Conservation (phyloP, 2,329 filamentous ascomycete species). For the Huntiella abstrusa region DNA sequence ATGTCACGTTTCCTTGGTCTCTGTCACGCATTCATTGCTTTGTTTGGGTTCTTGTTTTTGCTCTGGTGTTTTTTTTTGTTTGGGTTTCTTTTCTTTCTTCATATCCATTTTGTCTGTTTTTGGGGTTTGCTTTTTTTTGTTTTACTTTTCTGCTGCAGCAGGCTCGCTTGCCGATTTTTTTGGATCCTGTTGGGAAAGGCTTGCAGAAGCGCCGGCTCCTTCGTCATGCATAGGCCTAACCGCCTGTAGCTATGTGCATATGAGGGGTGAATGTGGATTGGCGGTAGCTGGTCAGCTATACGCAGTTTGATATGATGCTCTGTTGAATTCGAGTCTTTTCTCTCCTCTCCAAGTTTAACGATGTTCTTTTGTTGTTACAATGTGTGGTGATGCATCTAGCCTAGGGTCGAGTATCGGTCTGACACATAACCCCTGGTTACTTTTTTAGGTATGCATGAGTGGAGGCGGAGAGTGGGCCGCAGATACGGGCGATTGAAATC, state of each 20-base stretch:
- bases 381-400: no score
- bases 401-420: no score
- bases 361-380: no score
- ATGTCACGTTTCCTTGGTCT: no score
- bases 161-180: neutral
- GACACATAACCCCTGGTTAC: no score
- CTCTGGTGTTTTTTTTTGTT: neutral
- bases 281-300: no score
- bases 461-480: no score
- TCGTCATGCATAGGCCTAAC: neutral
- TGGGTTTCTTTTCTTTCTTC: neutral
- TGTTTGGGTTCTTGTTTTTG: neutral
- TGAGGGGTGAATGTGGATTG: neutral
- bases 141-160: neutral
- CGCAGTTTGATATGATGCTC: no score
- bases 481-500: no score
- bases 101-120: neutral
- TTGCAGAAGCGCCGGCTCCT: constrained; percentile 7
- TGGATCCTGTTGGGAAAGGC: constrained; percentile 1
- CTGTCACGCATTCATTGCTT: neutral
- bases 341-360: no score
- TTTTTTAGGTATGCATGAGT: no score
- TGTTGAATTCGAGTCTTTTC: no score
- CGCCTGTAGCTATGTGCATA: neutral
- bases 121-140: neutral